A percentile compares a stretch with the other conserved stretches of the same genome.
Conservation (phyloP, 768 basidiomycete species). For the Termitomyces sp. region DNA sequence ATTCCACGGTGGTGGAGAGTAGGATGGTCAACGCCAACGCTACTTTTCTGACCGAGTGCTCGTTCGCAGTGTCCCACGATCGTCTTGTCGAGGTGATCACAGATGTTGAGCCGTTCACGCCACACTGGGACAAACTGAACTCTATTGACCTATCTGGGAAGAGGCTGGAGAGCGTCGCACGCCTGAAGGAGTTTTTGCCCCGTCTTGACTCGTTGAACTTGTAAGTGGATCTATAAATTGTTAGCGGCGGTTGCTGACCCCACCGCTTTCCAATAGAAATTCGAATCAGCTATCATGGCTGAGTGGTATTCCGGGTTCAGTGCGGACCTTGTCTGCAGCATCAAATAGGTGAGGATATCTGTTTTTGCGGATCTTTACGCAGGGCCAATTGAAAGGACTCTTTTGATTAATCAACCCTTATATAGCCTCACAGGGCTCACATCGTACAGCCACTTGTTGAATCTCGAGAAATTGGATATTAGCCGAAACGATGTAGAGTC, state of each 20-base stretch:
- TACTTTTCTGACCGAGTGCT: slow-evolving; percentile 90
- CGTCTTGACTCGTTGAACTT: slow-evolving; percentile 69
- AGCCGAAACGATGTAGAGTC: slow-evolving; percentile 89
- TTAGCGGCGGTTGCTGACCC: not conserved
- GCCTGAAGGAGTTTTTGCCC: slow-evolving; percentile 87
- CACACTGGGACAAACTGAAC: slow-evolving; percentile 83
- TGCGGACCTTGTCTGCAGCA: slow-evolving; percentile 77
- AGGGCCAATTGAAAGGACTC: not conserved
- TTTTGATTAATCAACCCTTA: no score
- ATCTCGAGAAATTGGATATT: slow-evolving; percentile 88
- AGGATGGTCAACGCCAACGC: slow-evolving; percentile 38
- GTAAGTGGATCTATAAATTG: slow-evolving; percentile 44
- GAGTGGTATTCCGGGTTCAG: slow-evolving; percentile 67
- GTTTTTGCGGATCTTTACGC: not conserved
- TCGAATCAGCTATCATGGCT: slow-evolving; percentile 74
- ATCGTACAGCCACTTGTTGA: slow-evolving; percentile 82
- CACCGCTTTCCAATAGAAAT: slow-evolving; percentile 46
- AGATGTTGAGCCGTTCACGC: slow-evolving; percentile 91
- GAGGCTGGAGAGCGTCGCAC: slow-evolving; percentile 75
- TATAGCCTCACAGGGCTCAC: slow-evolving; percentile 78
- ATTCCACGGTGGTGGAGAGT: slow-evolving; percentile 27
- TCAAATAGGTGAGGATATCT: slow-evolving; percentile 56
- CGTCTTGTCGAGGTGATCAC: slow-evolving; percentile 89
- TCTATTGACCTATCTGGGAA: slow-evolving; percentile 72
- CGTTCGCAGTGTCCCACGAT: slow-evolving; percentile 93